These are phyloP conservation scores for Erysimum pusillum DNA, from an alignment of 441 rosid species.

Conservation along the genomic window DNA sequence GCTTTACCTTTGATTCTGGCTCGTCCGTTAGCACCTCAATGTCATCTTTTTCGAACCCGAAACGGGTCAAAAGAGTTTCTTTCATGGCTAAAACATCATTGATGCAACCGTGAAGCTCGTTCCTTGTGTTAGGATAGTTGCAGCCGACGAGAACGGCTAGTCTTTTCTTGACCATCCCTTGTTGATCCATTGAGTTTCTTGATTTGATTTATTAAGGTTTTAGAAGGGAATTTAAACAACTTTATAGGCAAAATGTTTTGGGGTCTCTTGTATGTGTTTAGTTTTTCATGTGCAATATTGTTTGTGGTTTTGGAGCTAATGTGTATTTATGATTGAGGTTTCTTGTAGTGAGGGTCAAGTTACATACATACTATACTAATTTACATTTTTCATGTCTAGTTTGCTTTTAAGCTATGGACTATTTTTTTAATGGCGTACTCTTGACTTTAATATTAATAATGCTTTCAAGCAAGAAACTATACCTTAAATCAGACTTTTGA, in stretches of 20 bases:
- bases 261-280: conserved; percentile 11
- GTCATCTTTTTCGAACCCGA: conserved; percentile 71
- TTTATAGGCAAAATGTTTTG: background rate
- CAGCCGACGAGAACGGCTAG: conserved; percentile 79
- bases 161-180: conserved; percentile 60
- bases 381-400: background rate
- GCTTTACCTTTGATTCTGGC: conserved; percentile 63
- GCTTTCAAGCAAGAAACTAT: conserved; percentile 45
- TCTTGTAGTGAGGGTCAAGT: conserved; percentile 43
- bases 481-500: conserved; percentile 37
- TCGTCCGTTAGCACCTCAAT: conserved; percentile 77
- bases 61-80: conserved; percentile 66
- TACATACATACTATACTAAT: background rate
- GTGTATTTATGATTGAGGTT: conserved; percentile 42
- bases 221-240: background rate
- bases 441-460: conserved; percentile 27
- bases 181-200: conserved; percentile 34
- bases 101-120: conserved; percentile 88
- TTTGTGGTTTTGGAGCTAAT: conserved; percentile 28
- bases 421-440: conserved; percentile 10
- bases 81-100: conserved; percentile 83
- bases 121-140: conserved; percentile 86
- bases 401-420: conserved; percentile 40
- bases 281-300: conserved; percentile 11
- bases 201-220: background rate